Base-by-base conservation (phyloP, 768 basidiomycete species). In the Leucocoprinus leucothites region DNA sequence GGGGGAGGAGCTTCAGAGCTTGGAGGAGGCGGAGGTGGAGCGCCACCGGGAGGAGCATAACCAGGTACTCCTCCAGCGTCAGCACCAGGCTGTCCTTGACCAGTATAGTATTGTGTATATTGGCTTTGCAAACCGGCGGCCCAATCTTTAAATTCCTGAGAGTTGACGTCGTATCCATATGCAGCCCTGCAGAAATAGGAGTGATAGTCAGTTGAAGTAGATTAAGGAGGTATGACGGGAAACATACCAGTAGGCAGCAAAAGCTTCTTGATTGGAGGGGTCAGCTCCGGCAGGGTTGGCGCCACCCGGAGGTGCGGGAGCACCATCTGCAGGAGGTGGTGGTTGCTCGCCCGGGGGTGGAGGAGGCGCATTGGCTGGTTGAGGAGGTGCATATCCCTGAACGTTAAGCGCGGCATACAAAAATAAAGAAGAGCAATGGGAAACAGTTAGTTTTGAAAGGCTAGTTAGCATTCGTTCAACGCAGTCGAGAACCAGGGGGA, bases 151-250 rank as follows among this genome's bases (percentile, higher is more conserved):
- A 89, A 89, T 60, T 88, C 78, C 1, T 77, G 65, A 3, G 88
- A 86, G 63, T 89, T 89, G 57, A 89, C 82, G 61, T 89, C 87
- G 66, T 89, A 89, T 18, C 87, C 87, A 61, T 86, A 87, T 5
- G 86, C 82, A 57, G 87, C 84, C 87, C 87, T 88, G 58, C 7
- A 24, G 11, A 38, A 6, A 16, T 9, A 9, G 14, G 36, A 24
- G 3, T 13, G 40, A 38, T 38, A 11, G n/a, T n/a, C n/a, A 38
- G 38, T n/a, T n/a, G 16, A 18, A 25, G 35, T 9, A 22, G 35
- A 26, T 67, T 14, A 22, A 34, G 40, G 18, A 48, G 4, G 14
- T 1, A 63, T n/a, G 68, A 69, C 36, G 28, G 68, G 21, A 13
- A 22, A 8, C 67, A 43, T 65, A 79, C 82, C 80, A 81, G 62